Percentiles rank a stretch among this genome's conserved stretches.
phyloP scores from a whole-genome alignment of 1,284 basidiomycete species.

The Trichosporon sp. region DNA sequence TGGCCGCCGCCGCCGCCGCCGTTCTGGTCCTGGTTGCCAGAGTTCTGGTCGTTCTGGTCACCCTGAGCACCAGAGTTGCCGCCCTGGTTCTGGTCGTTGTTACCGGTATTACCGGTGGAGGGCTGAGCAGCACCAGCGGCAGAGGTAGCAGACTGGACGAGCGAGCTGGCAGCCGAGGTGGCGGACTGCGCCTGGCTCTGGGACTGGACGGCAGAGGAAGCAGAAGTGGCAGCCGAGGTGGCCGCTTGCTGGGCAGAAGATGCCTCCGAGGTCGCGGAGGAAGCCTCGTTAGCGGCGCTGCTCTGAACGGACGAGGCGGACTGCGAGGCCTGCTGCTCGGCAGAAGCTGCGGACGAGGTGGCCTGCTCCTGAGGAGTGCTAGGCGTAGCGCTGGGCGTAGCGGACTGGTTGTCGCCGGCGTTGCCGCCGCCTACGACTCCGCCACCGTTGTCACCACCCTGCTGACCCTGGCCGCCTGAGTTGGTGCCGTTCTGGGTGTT shows the following conservation, averaged over 20 bases:
- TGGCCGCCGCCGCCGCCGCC: too few relatives aligned
- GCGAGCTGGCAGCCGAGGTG: too few relatives aligned
- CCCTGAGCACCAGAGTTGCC: neutral
- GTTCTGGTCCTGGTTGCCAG: neutral
- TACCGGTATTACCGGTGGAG: neutral
- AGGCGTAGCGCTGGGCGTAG: neutral
- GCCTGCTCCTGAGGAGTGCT: neutral
- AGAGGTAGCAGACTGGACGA: too few relatives aligned
- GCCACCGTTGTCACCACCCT: neutral
- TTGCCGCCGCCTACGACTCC: neutral
- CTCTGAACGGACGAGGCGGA: neutral
- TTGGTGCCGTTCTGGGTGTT: neutral
- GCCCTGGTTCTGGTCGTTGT: slow-evolving; percentile 5
- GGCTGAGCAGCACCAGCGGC: neutral
- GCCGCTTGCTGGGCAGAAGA: neutral
- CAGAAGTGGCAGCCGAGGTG: neutral
- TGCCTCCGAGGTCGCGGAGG: neutral
- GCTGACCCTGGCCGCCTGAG: neutral
- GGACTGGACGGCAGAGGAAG: neutral
- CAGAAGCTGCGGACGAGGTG: neutral
- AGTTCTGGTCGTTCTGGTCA: neutral
- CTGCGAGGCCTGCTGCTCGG: neutral
- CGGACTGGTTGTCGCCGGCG: neutral
- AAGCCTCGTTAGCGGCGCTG: neutral
- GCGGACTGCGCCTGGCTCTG: neutral